These are phyloP conservation scores for Eucalyptus decipiens DNA, from an alignment of 345 rosid genomes.

Conservation along the genomic window DNA sequence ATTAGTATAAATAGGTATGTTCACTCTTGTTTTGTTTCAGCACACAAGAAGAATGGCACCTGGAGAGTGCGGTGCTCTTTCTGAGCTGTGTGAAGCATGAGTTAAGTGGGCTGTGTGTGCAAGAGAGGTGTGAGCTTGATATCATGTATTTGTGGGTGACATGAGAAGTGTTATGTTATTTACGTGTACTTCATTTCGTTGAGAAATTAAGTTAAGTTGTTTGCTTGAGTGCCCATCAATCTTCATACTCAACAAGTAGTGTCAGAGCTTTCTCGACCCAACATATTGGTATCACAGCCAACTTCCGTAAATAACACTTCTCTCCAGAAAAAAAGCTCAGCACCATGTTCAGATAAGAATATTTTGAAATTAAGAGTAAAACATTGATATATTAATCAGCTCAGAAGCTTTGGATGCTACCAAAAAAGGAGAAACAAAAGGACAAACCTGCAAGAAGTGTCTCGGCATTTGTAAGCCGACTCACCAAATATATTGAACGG, in stretches of 20 bases:
- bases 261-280: neutral
- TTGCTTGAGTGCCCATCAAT: neutral
- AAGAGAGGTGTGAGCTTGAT: neutral
- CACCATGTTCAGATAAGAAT: neutral
- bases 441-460: constrained; percentile 63
- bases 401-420: neutral
- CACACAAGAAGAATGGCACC: neutral
- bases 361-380: neutral
- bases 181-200: neutral
- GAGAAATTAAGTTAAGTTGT: neutral
- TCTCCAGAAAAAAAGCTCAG: neutral
- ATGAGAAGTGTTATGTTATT: neutral
- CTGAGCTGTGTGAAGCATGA: neutral
- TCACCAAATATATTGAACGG: constrained; percentile 93
- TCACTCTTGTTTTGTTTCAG: neutral
- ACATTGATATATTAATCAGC: neutral
- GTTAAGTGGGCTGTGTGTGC: neutral
- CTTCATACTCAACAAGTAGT: neutral
- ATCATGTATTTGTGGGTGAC: neutral
- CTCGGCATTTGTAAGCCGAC: constrained; percentile 94
- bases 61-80: neutral
- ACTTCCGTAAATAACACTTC: neutral
- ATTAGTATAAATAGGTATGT: neutral
- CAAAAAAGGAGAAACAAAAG: neutral
- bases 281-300: neutral